phyloP scores from a whole-genome alignment of 371 early-diverging fungal species.

The Mucor ambiguus region DNA sequence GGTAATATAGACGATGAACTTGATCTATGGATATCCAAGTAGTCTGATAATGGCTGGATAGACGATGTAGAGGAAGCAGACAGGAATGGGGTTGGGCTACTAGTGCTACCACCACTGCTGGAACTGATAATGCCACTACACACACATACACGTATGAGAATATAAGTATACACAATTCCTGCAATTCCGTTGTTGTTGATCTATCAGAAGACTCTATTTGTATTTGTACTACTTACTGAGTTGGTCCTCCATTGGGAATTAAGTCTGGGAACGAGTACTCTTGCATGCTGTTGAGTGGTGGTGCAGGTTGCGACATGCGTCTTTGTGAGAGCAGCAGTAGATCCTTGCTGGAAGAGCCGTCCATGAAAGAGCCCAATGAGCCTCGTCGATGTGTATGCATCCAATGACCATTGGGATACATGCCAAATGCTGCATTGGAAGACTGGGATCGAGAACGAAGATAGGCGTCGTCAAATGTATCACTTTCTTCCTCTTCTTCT shows the following conservation, averaged over 20 bases:
- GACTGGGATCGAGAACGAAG: slow-evolving; percentile 41
- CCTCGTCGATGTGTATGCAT: slow-evolving; percentile 15
- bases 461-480: slow-evolving; percentile 25
- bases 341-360: not conserved
- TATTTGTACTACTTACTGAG: slow-evolving; percentile 18
- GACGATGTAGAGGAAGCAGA: not conserved
- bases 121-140: not conserved
- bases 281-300: not conserved
- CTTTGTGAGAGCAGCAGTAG: slow-evolving; percentile 19
- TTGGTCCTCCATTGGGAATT: slow-evolving; percentile 19
- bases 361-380: slow-evolving; percentile 8
- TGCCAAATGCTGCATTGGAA: slow-evolving; percentile 40
- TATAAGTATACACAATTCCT: slow-evolving; percentile 1
- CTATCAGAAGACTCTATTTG: slow-evolving; percentile 12
- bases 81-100: not conserved
- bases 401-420: slow-evolving; percentile 15
- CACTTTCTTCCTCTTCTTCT: slow-evolving; percentile 37
- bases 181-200: slow-evolving; percentile 9
- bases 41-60: not conserved
- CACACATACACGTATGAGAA: not conserved
- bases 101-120: not conserved
- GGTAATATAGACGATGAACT: not conserved
- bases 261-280: slow-evolving; percentile 25
- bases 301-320: slow-evolving; percentile 17
- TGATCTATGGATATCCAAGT: slow-evolving; percentile 2